Evolutionary conservation across 1,284 basidiomycete genomes (phyloP), one percentile per base, ranked within the genome.

Genomic region (Rhodotorula sp.): DNA sequence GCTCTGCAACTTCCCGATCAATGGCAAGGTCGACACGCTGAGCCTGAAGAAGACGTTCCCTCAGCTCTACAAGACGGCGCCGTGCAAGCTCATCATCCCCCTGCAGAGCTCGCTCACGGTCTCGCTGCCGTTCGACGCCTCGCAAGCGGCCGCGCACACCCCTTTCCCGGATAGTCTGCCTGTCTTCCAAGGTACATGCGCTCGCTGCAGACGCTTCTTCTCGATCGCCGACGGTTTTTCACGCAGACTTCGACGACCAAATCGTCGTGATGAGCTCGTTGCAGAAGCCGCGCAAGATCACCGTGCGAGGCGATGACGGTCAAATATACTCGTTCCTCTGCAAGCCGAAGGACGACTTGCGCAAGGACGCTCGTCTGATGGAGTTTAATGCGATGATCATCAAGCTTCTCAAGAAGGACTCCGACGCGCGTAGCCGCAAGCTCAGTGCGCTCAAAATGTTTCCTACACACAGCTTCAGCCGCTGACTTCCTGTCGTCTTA

Each of bases 371-470:
- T 0, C 87, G 96, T 15, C 81, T 99, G 68, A 99, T 99, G 95
- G 96, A 99, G 79, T 92, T 99, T 80, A 94, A 97, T 77, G 87
- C 91, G 6, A 95, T 99, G 83, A 95, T 99, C 83, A 99, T 99
- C 83, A 98, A 97, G 80, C 82, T 99, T 22, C 84, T 99, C 65
- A 95, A 95, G 78, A 89, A 91, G 28, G 92, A 94, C 76, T 93
- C 94, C 0, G 92, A 78, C 59, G 75, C 77, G 7, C 80, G 98
- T 67, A 93, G 94, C 46, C 88, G 96, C 78, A 84, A 90, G 68
- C 85, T 94, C 34, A 89, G 93, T 76, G 86, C 88, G 93, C 34
- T n/a, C n/a, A 4, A 11, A 44, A 18, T 4, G 24, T n/a, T 10
- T 34, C 20, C 50, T 22, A 24, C 16, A 6, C 46, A 50, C 28